Conservation (phyloP, 495 filamentous ascomycete species). For the Rusavskia elegans region DNA sequence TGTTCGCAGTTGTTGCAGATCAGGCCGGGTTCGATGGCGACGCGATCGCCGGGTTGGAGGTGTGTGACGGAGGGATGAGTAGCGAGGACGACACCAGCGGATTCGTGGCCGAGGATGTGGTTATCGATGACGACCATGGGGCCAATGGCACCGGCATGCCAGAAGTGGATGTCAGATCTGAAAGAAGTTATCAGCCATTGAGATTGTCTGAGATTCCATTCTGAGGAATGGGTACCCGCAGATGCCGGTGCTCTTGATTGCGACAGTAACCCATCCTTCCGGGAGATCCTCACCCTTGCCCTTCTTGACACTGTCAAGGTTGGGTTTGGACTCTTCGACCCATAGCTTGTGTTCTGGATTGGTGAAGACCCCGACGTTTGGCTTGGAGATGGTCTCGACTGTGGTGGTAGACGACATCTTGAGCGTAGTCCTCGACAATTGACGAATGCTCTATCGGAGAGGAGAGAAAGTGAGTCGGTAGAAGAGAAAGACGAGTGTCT, state of each 20-base stretch:
- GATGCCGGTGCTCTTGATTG: conserved; percentile 33
- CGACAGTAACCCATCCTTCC: conserved; percentile 43
- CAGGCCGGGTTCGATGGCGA: conserved; percentile 75
- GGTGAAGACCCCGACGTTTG: conserved; percentile 91
- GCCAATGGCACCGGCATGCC: conserved; percentile 30
- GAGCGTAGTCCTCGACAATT: background rate
- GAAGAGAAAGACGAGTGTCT: background rate
- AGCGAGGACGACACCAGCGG: conserved; percentile 22
- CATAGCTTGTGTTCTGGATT: conserved; percentile 85
- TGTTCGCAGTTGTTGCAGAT: conserved; percentile 59
- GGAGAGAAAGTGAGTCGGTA: no score
- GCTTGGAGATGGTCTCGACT: conserved; percentile 28
- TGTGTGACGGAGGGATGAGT: conserved; percentile 39
- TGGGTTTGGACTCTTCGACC: conserved; percentile 64
- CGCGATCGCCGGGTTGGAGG: conserved; percentile 67
- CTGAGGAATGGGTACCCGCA: conserved; percentile 28
- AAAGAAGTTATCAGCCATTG: background rate
- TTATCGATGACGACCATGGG: conserved; percentile 19
- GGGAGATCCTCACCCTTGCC: conserved; percentile 47
- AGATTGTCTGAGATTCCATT: conserved; percentile 12
- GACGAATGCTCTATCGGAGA: background rate
- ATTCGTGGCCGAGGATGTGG: conserved; percentile 31
- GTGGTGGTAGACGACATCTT: background rate
- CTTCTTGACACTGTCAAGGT: conserved; percentile 50
- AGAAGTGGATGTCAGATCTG: conserved; percentile 52